Conservation (phyloP, 331 rosid genomes). For the Spiraea crenata region DNA sequence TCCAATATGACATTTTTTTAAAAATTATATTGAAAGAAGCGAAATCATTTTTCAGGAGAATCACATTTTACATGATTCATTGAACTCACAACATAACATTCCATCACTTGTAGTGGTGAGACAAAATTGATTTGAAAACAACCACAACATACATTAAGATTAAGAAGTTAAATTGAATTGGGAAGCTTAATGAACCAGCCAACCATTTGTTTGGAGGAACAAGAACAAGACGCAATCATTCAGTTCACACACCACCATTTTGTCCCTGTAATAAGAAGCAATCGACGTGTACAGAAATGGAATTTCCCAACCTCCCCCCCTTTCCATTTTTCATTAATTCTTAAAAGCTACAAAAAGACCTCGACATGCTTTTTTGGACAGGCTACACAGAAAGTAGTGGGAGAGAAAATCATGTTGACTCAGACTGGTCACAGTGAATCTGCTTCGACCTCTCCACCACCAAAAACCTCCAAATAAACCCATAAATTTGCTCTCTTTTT, state of each 20-base stretch:
- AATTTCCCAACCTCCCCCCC: slow-evolving; percentile 11
- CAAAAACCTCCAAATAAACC: slow-evolving; percentile 23
- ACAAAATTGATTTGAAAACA: no score
- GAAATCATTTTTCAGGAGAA: no score
- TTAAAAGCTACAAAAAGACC: slow-evolving; percentile 56
- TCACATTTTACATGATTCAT: no score
- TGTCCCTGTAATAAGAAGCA: slow-evolving; percentile 14
- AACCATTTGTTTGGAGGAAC: background rate
- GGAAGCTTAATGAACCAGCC: background rate
- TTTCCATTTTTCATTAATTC: slow-evolving; percentile 5
- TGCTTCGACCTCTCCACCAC: slow-evolving; percentile 41
- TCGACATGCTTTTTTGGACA: slow-evolving; percentile 53
- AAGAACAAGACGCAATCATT: background rate
- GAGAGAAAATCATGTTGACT: slow-evolving; percentile 54
- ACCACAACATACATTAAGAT: no score
- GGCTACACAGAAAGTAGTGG: background rate
- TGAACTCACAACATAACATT: no score
- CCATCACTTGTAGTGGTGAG: no score
- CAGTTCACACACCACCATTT: background rate
- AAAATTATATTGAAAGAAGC: no score
- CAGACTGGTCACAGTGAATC: slow-evolving; percentile 32
- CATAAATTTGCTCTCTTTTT: background rate
- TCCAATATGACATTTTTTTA: no score
- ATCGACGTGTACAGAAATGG: slow-evolving; percentile 29
- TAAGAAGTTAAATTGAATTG: background rate